These are phyloP conservation scores for Lagerstroemia speciosa DNA, from an alignment of 345 rosid species.

Conservation along the genomic window DNA sequence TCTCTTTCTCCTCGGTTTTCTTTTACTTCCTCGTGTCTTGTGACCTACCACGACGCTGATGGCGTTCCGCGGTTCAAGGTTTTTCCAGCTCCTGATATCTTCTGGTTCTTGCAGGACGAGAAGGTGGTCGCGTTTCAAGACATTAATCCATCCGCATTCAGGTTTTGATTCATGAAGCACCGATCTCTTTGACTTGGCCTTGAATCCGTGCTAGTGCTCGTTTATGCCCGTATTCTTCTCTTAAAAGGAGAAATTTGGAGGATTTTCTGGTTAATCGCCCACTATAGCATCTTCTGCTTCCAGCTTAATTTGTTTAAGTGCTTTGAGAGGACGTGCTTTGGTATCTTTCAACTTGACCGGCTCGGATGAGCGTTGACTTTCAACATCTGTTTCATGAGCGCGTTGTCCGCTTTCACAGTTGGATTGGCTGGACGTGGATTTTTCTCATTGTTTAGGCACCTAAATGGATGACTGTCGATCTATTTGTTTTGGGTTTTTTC, in stretches of 20 bases:
- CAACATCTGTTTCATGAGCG: not conserved
- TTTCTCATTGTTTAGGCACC: not conserved
- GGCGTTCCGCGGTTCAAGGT: not conserved
- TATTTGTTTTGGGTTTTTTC: too few relatives aligned
- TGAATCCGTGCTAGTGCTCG: not conserved
- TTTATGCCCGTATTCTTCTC: not conserved
- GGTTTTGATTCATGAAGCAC: slow-evolving; percentile 25
- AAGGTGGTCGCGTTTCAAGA: slow-evolving; percentile 80
- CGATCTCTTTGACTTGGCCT: not conserved
- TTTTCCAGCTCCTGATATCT: slow-evolving; percentile 1
- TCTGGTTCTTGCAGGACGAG: slow-evolving; percentile 46
- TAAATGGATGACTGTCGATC: too few relatives aligned
- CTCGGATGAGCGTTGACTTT: not conserved
- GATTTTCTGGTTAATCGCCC: not conserved
- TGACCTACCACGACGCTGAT: slow-evolving; percentile 7
- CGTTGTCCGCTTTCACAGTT: not conserved
- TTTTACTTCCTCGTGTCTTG: not conserved
- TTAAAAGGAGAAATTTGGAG: not conserved
- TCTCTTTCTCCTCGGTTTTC: slow-evolving; percentile 8
- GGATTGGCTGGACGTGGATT: not conserved
- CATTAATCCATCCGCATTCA: slow-evolving; percentile 69
- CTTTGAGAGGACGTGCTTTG: not conserved
- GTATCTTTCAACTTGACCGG: not conserved
- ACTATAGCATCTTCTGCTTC: not conserved
- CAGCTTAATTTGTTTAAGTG: not conserved